Base-by-base conservation (phyloP, 768 basidiomycete species). In the Termitomyces bulborhizus region DNA sequence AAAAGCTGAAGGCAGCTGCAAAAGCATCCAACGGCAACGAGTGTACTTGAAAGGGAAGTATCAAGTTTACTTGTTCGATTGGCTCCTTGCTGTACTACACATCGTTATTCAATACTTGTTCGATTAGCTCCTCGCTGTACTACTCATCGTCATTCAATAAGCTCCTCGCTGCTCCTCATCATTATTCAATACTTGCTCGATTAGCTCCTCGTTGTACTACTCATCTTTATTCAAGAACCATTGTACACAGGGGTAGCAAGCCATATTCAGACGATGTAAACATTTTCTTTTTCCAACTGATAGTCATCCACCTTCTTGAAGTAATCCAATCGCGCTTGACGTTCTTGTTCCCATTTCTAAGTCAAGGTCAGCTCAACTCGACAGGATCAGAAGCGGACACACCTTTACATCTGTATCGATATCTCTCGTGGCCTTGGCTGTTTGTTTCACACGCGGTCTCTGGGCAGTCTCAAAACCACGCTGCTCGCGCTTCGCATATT, bases 261-360 rank as follows among this genome's bases (percentile, higher is more conserved):
- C 16, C 7, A 15, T n/a, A 47, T 41, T 81, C 71, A 82, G 53
- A 84, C 71, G 47, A 84, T 70, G 65, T 81, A 83, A 39, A 83
- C 80, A 50, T 81, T 78, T 63, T 84, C 82, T 53, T 78, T 80
- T 59, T 76, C 76, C 37, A 84, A 70, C 58, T 77, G 71, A 57
- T 82, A 83, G 6, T 71, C 73, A 18, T 82, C 76, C 29, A 84
- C 58, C 41, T 74, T 72, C 55, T 73, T 74, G 66, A 83, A 82
- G 60, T 81, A 84, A 41, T 79, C 78, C 40, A 80, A 54, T 26
- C 80, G 75, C 5, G 72, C 81, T 54, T 74, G 72, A n/a, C 79
- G 76, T 45, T 78, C 77, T 41, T 65, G 67, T 21, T 75, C 73
- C 63, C 72, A 73, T 63, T 66, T 73, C 76, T 77, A 55, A 47